Percentiles rank a stretch among this genome's conserved stretches.
phyloP scores from a whole-genome alignment of 2,329 filamentous ascomycete genomes.

The Aureobasidium namibiae region DNA sequence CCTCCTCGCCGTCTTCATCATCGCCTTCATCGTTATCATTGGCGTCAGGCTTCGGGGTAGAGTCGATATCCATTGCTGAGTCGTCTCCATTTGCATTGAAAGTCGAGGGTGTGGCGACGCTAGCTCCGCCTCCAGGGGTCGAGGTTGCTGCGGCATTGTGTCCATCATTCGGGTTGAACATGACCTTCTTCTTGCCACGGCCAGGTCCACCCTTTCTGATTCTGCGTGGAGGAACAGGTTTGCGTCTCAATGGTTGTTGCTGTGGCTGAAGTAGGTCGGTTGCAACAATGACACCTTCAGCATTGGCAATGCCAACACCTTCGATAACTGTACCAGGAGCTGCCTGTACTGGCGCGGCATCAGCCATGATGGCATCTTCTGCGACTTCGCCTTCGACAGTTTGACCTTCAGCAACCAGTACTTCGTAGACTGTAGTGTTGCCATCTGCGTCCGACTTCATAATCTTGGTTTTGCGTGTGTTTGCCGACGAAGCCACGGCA shows the following conservation, averaged over 20 bases:
- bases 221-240: conserved; percentile 68
- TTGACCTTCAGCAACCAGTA: conserved; percentile 73
- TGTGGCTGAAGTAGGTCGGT: conserved; percentile 36
- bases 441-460: conserved; percentile 69
- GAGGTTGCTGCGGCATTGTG: conserved; percentile 32
- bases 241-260: conserved; percentile 48
- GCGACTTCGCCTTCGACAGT: conserved; percentile 74
- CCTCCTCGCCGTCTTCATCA: conserved; percentile 43
- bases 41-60: conserved; percentile 32
- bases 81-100: conserved; percentile 35
- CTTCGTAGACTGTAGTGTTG: conserved; percentile 75
- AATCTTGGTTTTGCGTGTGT: conserved; percentile 73
- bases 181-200: conserved; percentile 68
- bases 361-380: conserved; percentile 40
- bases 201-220: conserved; percentile 70
- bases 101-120: conserved; percentile 25
- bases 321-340: conserved; percentile 53
- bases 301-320: conserved; percentile 51
- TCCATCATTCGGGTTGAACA: conserved; percentile 42
- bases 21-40: conserved; percentile 36
- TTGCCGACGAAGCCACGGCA: conserved; percentile 14
- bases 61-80: conserved; percentile 27
- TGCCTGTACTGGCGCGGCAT: conserved; percentile 39
- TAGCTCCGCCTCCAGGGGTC: conserved; percentile 26
- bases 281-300: conserved; percentile 51